Evolutionary conservation across 345 rosid species (phyloP).

Genomic region (sweet orange (Citrus sinensis)): DNA sequence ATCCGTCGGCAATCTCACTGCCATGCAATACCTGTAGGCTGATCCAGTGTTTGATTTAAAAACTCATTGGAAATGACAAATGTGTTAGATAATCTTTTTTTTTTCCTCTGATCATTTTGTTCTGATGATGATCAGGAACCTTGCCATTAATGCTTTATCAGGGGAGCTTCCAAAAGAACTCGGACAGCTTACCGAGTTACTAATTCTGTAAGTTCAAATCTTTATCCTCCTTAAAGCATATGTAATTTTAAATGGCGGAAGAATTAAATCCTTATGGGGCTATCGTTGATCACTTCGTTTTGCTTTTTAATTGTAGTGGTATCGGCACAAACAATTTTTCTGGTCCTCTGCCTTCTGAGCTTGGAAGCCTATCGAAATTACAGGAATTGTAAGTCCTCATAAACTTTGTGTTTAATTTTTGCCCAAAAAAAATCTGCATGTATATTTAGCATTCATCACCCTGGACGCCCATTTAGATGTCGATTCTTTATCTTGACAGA

Average conservation of each 20-base stretch:
- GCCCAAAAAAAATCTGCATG: too few species aligned
- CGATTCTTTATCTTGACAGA: conserved; percentile 27
- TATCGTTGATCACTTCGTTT: not conserved
- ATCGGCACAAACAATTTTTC: conserved; percentile 59
- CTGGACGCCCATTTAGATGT: not conserved
- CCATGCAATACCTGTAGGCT: conserved; percentile 63
- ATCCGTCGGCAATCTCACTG: conserved; percentile 43
- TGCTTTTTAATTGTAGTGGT: conserved; percentile 22
- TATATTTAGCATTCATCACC: too few species aligned
- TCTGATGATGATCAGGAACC: conserved; percentile 27
- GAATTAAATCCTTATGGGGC: not conserved
- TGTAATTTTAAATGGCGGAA: too few species aligned
- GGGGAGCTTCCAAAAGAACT: conserved; percentile 72
- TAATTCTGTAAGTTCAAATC: conserved; percentile 24
- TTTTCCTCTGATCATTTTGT: not conserved
- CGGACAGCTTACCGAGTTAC: conserved; percentile 53
- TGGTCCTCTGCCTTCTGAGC: conserved; percentile 61
- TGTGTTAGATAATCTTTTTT: not conserved
- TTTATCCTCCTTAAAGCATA: too few species aligned
- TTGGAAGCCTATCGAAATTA: conserved; percentile 51
- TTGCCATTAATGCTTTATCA: conserved; percentile 53
- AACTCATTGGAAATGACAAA: not conserved
- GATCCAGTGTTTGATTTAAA: not conserved
- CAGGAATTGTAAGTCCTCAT: conserved; percentile 48
- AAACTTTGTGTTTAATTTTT: not conserved